These are phyloP conservation scores for Abelmoschus esculentus DNA, from an alignment of 345 rosid genomes.

Conservation along the genomic window DNA sequence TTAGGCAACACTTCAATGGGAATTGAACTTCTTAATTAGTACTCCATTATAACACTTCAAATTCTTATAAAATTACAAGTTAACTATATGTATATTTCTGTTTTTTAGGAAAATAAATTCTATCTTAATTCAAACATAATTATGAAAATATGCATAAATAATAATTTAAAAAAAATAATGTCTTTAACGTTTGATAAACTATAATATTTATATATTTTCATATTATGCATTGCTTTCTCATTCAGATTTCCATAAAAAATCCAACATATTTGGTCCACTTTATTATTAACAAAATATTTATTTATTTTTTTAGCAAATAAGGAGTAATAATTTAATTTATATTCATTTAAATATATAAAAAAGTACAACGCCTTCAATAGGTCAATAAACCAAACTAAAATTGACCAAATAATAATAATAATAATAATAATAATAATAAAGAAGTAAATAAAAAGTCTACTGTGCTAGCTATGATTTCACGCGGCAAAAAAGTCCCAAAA, in stretches of 20 bases:
- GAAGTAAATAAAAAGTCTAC: not conserved
- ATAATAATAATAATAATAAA: not conserved
- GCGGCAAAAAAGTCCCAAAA: conserved; percentile 18
- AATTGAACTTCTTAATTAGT: too few relatives aligned
- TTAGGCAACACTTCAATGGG: too few relatives aligned
- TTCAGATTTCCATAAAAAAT: not conserved
- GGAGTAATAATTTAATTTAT: not conserved
- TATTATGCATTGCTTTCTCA: too few relatives aligned
- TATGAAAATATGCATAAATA: not conserved
- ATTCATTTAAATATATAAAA: not conserved
- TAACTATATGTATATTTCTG: too few relatives aligned
- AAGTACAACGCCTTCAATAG: not conserved
- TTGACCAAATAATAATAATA: not conserved
- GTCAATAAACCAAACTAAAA: not conserved
- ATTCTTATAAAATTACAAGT: too few relatives aligned
- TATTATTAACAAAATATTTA: not conserved
- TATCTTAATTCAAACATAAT: too few relatives aligned
- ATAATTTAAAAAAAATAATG: too few relatives aligned
- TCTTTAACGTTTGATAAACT: too few relatives aligned
- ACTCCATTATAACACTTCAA: too few relatives aligned
- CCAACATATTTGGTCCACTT: not conserved
- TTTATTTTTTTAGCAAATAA: not conserved
- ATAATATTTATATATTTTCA: too few relatives aligned
- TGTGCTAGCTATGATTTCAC: conserved; percentile 20
- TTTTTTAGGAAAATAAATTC: too few relatives aligned